phyloP scores from a whole-genome alignment of 2,329 filamentous ascomycete genomes.

The Diaporthe caulivora region DNA sequence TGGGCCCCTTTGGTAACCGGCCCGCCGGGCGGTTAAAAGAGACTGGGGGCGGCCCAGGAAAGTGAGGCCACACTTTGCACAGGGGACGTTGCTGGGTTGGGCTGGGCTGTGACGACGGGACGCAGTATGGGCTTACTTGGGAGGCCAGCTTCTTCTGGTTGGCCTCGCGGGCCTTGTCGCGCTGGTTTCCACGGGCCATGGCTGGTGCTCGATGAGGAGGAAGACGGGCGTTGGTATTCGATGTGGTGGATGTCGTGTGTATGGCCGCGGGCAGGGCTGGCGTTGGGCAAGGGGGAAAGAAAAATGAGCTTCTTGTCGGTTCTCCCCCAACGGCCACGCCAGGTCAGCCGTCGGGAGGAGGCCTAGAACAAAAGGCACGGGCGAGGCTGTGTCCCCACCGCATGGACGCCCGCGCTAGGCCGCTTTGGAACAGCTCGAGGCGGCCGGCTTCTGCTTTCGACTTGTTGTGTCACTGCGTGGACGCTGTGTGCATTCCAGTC shows the following conservation, averaged over 20 bases:
- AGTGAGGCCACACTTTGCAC: background rate
- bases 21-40: slow-evolving; percentile 31
- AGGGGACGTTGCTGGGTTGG: background rate
- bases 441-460: slow-evolving; percentile 5
- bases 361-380: slow-evolving; percentile 14
- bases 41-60: background rate
- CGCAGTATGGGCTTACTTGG: slow-evolving; percentile 62
- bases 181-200: slow-evolving; percentile 97
- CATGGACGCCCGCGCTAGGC: slow-evolving; percentile 17
- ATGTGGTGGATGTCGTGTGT: background rate
- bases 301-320: background rate
- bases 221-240: background rate
- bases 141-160: slow-evolving; percentile 78
- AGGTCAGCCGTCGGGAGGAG: slow-evolving; percentile 22
- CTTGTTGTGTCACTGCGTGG: background rate
- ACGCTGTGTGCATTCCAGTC: background rate
- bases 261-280: background rate
- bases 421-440: background rate
- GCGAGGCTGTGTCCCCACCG: slow-evolving; percentile 26
- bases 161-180: slow-evolving; percentile 92
- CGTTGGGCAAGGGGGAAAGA: background rate
- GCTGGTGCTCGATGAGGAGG: slow-evolving; percentile 27
- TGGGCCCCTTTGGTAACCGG: slow-evolving; percentile 3
- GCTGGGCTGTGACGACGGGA: background rate
- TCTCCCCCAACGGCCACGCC: background rate